phyloP scores from a whole-genome alignment of 176 grass and related monocot species.

The Tuctoria greenei region DNA sequence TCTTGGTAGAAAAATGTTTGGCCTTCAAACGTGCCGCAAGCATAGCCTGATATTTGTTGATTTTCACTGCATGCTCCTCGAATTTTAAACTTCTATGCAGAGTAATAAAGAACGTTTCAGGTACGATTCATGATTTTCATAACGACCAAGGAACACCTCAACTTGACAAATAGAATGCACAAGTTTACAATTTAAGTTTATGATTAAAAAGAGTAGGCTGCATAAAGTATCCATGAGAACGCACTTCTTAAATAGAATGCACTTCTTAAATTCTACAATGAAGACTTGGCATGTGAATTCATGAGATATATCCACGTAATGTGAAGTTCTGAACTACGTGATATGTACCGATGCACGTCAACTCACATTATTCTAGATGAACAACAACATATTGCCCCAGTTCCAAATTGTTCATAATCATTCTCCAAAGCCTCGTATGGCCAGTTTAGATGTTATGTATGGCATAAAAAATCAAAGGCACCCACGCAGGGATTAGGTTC shows the following conservation, averaged over 20 bases:
- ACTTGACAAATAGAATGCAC: constrained; percentile 3
- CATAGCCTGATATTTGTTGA: constrained; percentile 43
- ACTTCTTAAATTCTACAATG: not conserved
- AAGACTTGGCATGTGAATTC: not conserved
- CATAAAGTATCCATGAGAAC: too few species aligned
- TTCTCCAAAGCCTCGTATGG: not conserved
- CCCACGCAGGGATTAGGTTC: too few species aligned
- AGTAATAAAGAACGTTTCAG: constrained; percentile 12
- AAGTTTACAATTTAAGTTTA: not conserved
- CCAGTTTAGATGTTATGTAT: too few species aligned
- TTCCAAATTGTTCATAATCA: not conserved
- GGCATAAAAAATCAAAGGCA: too few species aligned
- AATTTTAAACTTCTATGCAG: constrained; percentile 14
- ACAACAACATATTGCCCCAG: not conserved
- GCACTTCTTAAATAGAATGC: too few species aligned
- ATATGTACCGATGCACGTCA: not conserved
- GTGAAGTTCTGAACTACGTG: not conserved
- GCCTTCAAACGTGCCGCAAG: constrained; percentile 61
- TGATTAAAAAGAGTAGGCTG: too few species aligned
- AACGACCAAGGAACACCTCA: constrained; percentile 15
- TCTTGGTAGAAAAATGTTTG: constrained; percentile 64
- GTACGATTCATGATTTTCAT: constrained; percentile 2
- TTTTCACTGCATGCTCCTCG: constrained; percentile 39
- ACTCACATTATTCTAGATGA: not conserved
- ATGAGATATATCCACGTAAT: not conserved